A percentile compares a stretch with the other conserved stretches of the same genome.
phyloP scores from a whole-genome alignment of 2,329 filamentous ascomycete species.

The Claviceps sp. region DNA sequence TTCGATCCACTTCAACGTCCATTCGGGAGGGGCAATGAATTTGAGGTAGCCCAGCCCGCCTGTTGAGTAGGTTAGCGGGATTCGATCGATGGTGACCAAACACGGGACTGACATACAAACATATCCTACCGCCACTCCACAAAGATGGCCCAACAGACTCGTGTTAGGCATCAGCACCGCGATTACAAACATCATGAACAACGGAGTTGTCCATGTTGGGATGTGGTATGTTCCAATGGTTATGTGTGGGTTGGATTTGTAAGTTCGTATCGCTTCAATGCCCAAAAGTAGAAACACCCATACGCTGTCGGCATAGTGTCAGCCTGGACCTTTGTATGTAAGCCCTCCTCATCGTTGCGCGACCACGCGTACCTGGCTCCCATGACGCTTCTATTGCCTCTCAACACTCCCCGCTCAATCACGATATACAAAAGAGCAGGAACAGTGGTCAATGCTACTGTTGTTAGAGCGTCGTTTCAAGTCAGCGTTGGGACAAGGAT shows the following conservation, averaged over 20 bases:
- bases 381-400: conserved; percentile 59
- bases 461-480: conserved; percentile 1
- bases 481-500: not conserved
- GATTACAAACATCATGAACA: conserved; percentile 63
- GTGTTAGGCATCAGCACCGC: conserved; percentile 67
- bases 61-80: conserved; percentile 19
- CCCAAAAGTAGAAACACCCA: conserved; percentile 87
- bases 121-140: conserved; percentile 74
- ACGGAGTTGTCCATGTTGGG: conserved; percentile 81
- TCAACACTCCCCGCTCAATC: conserved; percentile 60
- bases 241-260: conserved; percentile 67
- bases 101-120: conserved; percentile 48
- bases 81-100: not conserved
- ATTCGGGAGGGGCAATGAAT: conserved; percentile 80
- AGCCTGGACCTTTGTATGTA: not conserved
- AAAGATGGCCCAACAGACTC: conserved; percentile 76
- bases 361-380: conserved; percentile 57
- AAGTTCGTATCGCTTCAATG: conserved; percentile 76
- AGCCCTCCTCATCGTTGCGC: not conserved
- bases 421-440: conserved; percentile 72
- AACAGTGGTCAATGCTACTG: conserved; percentile 59
- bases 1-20: conserved; percentile 77
- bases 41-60: conserved; percentile 81
- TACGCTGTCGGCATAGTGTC: conserved; percentile 40
- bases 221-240: conserved; percentile 51